Evolutionary conservation across 2,329 filamentous ascomycete genomes (phyloP).

Genomic region (Colletotrichum sp.): DNA sequence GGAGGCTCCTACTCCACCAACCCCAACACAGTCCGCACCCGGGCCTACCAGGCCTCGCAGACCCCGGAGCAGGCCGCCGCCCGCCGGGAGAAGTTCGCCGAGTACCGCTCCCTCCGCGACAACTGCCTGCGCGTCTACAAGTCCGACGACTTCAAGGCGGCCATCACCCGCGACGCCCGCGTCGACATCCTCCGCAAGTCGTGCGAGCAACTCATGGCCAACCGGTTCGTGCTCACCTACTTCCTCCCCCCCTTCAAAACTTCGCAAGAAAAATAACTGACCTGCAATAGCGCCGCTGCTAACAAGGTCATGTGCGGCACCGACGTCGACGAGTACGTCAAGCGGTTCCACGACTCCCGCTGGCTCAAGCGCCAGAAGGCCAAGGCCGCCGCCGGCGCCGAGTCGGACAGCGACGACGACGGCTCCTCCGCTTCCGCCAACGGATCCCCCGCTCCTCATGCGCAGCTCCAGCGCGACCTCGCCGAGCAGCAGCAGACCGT

Average conservation of each 20-base stretch:
- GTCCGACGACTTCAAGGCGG: not conserved
- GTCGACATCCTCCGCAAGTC: not conserved
- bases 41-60: not conserved
- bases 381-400: no score
- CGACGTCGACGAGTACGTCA: not conserved
- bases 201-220: not conserved
- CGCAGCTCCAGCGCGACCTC: not conserved
- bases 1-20: conserved; percentile 5
- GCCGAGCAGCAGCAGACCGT: not conserved
- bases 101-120: not conserved
- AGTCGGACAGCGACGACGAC: not conserved
- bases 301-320: not conserved
- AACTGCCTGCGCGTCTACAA: not conserved
- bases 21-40: not conserved
- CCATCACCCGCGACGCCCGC: not conserved
- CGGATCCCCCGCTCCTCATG: not conserved
- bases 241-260: fast-evolving
- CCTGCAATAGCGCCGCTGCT: not conserved
- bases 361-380: not conserved
- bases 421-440: not conserved
- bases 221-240: not conserved
- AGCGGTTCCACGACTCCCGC: conserved; percentile 4
- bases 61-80: not conserved
- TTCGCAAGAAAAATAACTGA: not conserved
- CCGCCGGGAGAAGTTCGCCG: not conserved